Evolutionary conservation across 2,329 filamentous ascomycete species (phyloP).

Genomic region (Helotiales sp.): DNA sequence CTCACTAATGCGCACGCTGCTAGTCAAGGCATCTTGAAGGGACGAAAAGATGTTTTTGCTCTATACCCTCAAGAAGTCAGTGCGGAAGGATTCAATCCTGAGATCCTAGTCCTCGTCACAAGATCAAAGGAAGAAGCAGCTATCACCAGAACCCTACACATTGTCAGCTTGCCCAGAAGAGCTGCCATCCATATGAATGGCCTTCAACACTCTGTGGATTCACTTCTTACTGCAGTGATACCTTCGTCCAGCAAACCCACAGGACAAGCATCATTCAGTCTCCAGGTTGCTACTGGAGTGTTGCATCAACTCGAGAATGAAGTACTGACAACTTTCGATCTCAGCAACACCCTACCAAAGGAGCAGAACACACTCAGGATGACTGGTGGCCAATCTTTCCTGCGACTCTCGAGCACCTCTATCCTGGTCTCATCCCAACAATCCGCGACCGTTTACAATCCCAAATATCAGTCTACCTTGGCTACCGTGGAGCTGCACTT

Average conservation of each 20-base stretch:
- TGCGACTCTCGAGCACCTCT: conserved; percentile 66
- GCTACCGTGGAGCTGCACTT: conserved; percentile 39
- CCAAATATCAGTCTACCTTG: conserved; percentile 59
- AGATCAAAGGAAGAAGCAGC: conserved; percentile 21
- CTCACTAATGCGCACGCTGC: conserved; percentile 35
- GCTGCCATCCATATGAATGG: conserved; percentile 17
- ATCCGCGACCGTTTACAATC: conserved; percentile 65
- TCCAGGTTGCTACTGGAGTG: conserved; percentile 64
- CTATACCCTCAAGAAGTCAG: conserved; percentile 50
- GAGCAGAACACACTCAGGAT: conserved; percentile 54
- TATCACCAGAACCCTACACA: conserved; percentile 28
- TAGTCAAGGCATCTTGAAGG: conserved; percentile 44
- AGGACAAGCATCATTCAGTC: conserved; percentile 42
- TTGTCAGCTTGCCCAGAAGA: conserved; percentile 33
- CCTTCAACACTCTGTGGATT: conserved; percentile 31
- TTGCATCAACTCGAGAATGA: conserved; percentile 59
- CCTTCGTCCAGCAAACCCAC: conserved; percentile 10
- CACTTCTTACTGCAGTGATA: conserved; percentile 29
- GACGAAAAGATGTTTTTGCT: conserved; percentile 51
- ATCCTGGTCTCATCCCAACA: conserved; percentile 60
- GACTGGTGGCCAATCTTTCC: conserved; percentile 58
- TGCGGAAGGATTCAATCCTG: conserved; percentile 46
- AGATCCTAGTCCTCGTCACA: conserved; percentile 51
- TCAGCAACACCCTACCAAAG: conserved; percentile 62
- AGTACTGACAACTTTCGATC: conserved; percentile 60